Base-by-base conservation (phyloP, 345 rosid genomes). In the Cochlearia excelsa region DNA sequence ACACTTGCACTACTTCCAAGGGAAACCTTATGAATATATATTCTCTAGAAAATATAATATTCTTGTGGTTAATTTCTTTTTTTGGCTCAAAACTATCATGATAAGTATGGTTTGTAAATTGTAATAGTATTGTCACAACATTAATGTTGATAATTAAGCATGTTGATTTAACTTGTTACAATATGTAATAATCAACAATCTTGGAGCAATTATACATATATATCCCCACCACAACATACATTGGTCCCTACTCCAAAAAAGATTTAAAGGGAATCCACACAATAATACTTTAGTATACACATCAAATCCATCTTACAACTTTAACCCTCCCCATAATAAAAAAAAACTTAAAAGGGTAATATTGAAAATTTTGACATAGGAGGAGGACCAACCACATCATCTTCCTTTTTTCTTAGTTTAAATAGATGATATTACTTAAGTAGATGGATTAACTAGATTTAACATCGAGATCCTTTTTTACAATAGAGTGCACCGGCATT, bases 391-490 rank as follows among this genome's bases (percentile, higher is more conserved):
- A 58, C 10, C 55, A 52, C 50, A 40, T 54, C 73, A 41, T 60
- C 42, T 40, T 49, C 23, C 23, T 4, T 46, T 52, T 52, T 30
- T 45, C 23, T 57, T 11, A 37, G 7, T 5, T 37, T 37, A 37
- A 37, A 4, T 37, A 37, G 40, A 37, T 37, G 40, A 5, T 3
- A 5, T 16, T 27, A 6, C 35, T 51, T 53, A 50, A 26, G 29
- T 63, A 59, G 65, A 30, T 60, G 55, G 44, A 53, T 44, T 61
- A 51, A 30, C 40, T 52, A 34, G 51, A 62, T 30, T 61, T 78
- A 91, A 78, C 99, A 93, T 33, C 74, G 82, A 9, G 85, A 71
- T 39, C 81, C 81, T 57, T 78, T 78, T 75, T 41, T 67, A 73
- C 87, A 82, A 34, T 3, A 40, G 4, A 80, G 83, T 26, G 85